A percentile compares a stretch with the other conserved stretches of the same genome.
phyloP scores from a whole-genome alignment of 495 filamentous ascomycete genomes.

The Trichoderma orchidacearum region DNA sequence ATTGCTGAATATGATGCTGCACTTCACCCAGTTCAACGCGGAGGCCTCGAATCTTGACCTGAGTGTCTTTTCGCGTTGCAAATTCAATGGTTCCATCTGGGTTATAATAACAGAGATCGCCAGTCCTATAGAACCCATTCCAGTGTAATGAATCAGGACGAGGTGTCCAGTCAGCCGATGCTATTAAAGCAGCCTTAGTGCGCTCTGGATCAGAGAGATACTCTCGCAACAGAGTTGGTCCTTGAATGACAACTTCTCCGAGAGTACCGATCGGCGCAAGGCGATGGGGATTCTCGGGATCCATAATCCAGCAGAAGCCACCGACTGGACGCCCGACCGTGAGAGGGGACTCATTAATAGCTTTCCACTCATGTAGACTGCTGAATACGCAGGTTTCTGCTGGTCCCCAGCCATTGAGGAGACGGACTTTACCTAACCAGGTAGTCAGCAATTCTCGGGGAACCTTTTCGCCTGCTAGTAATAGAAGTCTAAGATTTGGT shows the following conservation, averaged over 20 bases:
- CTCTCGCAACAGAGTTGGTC: conserved; percentile 33
- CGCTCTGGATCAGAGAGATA: conserved; percentile 22
- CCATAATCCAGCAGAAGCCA: conserved; percentile 1
- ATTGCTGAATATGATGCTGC: conserved; percentile 10
- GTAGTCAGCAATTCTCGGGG: conserved; percentile 1
- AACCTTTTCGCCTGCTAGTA: conserved; percentile 28
- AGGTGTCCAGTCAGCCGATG: neutral
- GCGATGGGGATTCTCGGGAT: conserved; percentile 15
- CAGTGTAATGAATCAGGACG: neutral
- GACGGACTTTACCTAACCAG: conserved; percentile 8
- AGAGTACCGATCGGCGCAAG: conserved; percentile 30
- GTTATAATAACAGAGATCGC: conserved; percentile 8
- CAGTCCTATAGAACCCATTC: conserved; percentile 1
- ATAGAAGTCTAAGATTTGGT: conserved; percentile 26
- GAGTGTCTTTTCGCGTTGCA: conserved; percentile 32
- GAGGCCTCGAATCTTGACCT: conserved; percentile 11
- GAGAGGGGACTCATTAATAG: neutral
- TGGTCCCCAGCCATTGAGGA: conserved; percentile 16
- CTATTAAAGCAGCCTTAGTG: conserved; percentile 3
- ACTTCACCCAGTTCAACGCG: conserved; percentile 29
- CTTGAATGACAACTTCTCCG: conserved; percentile 38
- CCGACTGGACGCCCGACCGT: neutral
- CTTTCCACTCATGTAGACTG: neutral
- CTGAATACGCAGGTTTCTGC: neutral
- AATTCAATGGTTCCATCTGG: neutral